Base-by-base conservation (phyloP, 371 early-diverging fungal species). In the Mucor velutinosus region DNA sequence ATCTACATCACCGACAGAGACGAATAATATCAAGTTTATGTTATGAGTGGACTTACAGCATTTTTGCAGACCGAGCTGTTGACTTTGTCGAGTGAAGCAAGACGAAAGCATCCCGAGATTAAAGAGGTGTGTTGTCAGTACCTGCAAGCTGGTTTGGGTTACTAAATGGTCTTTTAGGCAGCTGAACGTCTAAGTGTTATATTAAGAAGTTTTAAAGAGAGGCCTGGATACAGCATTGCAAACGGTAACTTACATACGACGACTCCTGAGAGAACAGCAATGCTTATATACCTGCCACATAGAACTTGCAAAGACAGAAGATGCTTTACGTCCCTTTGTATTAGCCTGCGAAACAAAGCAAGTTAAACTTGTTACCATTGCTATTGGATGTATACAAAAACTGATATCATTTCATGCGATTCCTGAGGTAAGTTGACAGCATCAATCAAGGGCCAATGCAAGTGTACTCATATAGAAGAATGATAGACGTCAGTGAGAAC, bases 331-430 rank as follows among this genome's bases (percentile, higher is more conserved):
- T n/a, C 97, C 97, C 0, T 96, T 98, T 78, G 78, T 92, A 7
- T 84, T 97, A 4, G 93, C 96, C 3, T 96, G 96, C 80, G 92
- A 94, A 58, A 94, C 95, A 17, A 94, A 92, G 77, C 91, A 94
- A 64, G 83, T 89, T 41, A 94, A 93, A 66, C 86, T 98, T 21
- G 87, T 93, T 1, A 86, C 92, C 0, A 92, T 94, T 29, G 94
- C 99, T 1, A 89, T 97, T 71, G 92, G 93, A 32, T 94, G 95
- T 69, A 76, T 97, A 60, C 96, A 97, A 30, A 90, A 90, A 65
- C 82, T 98, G 17, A 92, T 96, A 33, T 88, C 93, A 1, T 90
- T 92, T 71, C 86, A 86, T 60, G 96, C 96, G 19, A 87, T 97
- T 67, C 93, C 94, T 12, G 90, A 90, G 79, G 92, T 93, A 77